Evolutionary conservation across 495 filamentous ascomycete genomes (phyloP).

Genomic region (Apiosordaria backusii): DNA sequence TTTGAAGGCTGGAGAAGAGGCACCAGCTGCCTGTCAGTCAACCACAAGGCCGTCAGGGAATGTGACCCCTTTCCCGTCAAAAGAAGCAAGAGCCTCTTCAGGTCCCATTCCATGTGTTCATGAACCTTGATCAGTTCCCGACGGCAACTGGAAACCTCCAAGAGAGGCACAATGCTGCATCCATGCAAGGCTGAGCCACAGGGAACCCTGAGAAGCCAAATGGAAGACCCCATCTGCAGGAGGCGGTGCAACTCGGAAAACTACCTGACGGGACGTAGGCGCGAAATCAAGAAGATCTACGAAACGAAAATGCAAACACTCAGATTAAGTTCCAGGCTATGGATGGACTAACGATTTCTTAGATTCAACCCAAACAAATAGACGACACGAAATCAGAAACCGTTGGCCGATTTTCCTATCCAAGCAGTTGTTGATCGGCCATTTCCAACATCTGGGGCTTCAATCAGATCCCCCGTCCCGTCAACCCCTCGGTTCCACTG

Average conservation of each 20-base stretch:
- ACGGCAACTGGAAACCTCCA: not conserved
- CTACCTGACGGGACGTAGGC: not conserved
- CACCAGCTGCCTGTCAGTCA: not conserved
- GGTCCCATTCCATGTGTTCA: not conserved
- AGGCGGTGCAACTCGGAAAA: constrained; percentile 7
- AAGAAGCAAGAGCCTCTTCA: not conserved
- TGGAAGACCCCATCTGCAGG: constrained; percentile 8
- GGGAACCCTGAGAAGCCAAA: not conserved
- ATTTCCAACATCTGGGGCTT: not conserved
- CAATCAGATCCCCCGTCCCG: not conserved
- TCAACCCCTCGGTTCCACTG: constrained; percentile 2
- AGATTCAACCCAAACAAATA: not conserved
- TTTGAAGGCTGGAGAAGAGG: too few relatives aligned
- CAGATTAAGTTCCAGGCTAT: not conserved
- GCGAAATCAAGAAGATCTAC: not conserved
- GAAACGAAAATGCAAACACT: not conserved
- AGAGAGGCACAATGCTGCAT: not conserved
- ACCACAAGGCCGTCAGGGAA: not conserved
- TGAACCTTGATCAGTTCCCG: not conserved
- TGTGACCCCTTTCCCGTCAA: not conserved
- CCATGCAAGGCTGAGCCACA: constrained; percentile 8
- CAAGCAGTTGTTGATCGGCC: not conserved
- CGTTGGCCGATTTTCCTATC: not conserved
- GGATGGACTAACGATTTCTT: not conserved
- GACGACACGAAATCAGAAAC: not conserved